Evolutionary conservation across 2,329 filamentous ascomycete genomes (phyloP).

Genomic region (Paecilomyces formosus): DNA sequence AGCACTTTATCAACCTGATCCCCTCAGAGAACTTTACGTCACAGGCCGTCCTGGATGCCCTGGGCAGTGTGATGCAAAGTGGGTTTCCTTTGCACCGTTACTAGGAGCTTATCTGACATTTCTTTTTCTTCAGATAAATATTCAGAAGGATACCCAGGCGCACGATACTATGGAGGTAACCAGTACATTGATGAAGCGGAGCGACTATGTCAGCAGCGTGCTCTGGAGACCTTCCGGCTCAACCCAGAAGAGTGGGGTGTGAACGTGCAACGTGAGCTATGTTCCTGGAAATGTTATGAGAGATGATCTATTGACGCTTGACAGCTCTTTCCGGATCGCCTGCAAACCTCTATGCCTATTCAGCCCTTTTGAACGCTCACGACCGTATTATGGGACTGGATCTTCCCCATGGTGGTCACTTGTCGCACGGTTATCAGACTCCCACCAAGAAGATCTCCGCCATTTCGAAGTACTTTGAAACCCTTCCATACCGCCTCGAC

Average conservation of each 20-base stretch:
- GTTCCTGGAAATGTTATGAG: conserved; percentile 3
- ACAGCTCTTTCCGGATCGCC: conserved; percentile 72
- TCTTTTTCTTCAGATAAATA: conserved; percentile 69
- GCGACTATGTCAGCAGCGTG: conserved; percentile 80
- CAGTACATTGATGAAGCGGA: conserved; percentile 92
- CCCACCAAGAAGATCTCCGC: conserved; percentile 94
- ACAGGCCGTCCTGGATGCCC: conserved; percentile 80
- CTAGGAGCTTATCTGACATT: conserved; percentile 16
- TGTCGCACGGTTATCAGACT: conserved; percentile 97
- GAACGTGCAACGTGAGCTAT: conserved; percentile 73
- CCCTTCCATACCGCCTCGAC: conserved; percentile 83
- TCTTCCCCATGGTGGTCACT: conserved; percentile 86
- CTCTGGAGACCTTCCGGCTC: conserved; percentile 78
- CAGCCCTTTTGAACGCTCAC: conserved; percentile 89
- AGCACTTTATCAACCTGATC: conserved; percentile 97
- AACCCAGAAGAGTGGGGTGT: conserved; percentile 88
- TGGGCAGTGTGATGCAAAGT: conserved; percentile 95
- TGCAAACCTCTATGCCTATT: conserved; percentile 78
- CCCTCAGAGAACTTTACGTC: conserved; percentile 95
- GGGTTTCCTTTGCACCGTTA: conserved; percentile 31
- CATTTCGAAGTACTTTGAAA: conserved; percentile 98
- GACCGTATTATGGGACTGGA: conserved; percentile 96
- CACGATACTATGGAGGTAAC: conserved; percentile 93
- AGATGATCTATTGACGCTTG: conserved; percentile 7
- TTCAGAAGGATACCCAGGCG: conserved; percentile 94